phyloP scores from a whole-genome alignment of 2,329 filamentous ascomycete species.

The Penicillium expansum region DNA sequence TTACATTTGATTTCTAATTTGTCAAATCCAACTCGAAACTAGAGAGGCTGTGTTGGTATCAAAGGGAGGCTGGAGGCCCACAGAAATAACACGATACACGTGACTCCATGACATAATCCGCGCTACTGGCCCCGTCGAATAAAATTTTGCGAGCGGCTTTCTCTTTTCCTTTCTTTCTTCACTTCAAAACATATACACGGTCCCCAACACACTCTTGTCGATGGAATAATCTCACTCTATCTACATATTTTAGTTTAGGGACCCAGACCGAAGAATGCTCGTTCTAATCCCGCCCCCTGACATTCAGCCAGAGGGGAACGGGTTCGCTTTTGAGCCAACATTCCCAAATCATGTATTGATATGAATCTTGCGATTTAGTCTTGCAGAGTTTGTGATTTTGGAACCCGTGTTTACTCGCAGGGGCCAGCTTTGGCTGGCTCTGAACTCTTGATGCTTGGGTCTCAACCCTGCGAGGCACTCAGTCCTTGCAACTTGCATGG shows the following conservation, averaged over 20 bases:
- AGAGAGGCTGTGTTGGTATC: background rate
- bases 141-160: slow-evolving; percentile 12
- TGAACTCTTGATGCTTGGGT: slow-evolving; percentile 1
- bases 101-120: slow-evolving; percentile 4
- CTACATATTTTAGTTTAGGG: slow-evolving; percentile 43
- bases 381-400: background rate
- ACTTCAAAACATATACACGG: slow-evolving; percentile 34
- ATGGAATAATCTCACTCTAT: slow-evolving; percentile 37
- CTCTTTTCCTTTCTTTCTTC: slow-evolving; percentile 24
- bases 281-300: slow-evolving; percentile 44
- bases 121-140: slow-evolving; percentile 3
- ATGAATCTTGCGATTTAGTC: background rate
- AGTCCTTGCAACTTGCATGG: background rate
- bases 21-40: background rate
- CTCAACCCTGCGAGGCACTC: background rate
- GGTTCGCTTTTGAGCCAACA: slow-evolving; percentile 50
- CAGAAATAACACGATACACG: background rate
- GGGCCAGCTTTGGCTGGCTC: background rate
- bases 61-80: background rate
- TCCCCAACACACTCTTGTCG: slow-evolving; percentile 49
- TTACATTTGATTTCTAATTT: background rate
- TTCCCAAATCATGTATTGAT: slow-evolving; percentile 6
- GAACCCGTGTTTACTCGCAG: background rate
- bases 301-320: slow-evolving; percentile 32
- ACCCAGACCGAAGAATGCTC: slow-evolving; percentile 45